These are phyloP conservation scores for Adiantum capillusveneris DNA, from an alignment of 75 land plant genomes.

Conservation along the genomic window DNA sequence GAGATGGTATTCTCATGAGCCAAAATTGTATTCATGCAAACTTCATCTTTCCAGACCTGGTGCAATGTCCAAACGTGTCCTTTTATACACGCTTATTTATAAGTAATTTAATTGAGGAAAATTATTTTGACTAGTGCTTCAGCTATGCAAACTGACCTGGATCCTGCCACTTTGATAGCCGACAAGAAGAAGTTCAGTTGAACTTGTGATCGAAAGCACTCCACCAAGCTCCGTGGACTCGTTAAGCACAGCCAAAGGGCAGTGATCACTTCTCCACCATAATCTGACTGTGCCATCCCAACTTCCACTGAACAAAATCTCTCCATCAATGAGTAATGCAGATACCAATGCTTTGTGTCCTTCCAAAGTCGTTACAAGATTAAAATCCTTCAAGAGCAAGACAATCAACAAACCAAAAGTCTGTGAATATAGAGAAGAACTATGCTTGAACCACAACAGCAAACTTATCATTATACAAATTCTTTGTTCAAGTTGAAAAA, in stretches of 20 bases:
- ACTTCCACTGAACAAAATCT: slow-evolving; percentile 83
- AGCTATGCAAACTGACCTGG: slow-evolving; percentile 13
- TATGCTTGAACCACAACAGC: too few species aligned
- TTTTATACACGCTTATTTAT: too few species aligned
- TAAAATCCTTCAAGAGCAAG: slow-evolving; percentile 41
- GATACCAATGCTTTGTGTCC: slow-evolving; percentile 88
- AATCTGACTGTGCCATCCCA: slow-evolving; percentile 90
- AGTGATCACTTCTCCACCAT: slow-evolving; percentile 82
- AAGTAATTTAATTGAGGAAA: slow-evolving; percentile 3
- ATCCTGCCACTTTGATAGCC: slow-evolving; percentile 24
- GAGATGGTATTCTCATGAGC: slow-evolving; percentile 24
- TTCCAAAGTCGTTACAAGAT: slow-evolving; percentile 47
- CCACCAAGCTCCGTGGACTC: slow-evolving; percentile 11
- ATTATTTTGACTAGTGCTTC: background rate
- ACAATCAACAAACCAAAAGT: too few species aligned
- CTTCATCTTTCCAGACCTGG: slow-evolving; percentile 32
- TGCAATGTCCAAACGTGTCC: background rate
- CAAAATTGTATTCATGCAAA: slow-evolving; percentile 6
- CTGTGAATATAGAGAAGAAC: too few species aligned
- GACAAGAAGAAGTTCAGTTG: slow-evolving; percentile 12
- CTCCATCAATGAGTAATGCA: slow-evolving; percentile 40
- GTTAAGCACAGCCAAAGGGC: slow-evolving; percentile 50
- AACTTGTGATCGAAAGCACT: slow-evolving; percentile 15
- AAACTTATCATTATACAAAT: too few species aligned
- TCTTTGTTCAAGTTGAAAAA: too few species aligned